Evolutionary conservation across 805 yeast genomes (phyloP), one percentile per base, ranked within the genome.

Genomic region (Candida montana): DNA sequence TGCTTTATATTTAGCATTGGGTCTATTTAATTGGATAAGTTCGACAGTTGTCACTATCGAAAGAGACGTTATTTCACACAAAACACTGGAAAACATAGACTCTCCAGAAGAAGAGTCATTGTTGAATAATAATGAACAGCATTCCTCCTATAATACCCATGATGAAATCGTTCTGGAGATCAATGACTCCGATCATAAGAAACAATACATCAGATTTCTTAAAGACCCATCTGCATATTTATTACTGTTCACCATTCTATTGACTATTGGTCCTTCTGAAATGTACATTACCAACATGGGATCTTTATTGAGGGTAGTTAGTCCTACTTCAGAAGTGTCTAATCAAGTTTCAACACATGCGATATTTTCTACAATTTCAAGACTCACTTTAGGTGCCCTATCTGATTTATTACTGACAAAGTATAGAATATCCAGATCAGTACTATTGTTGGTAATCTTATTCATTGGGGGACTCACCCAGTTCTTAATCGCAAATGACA

Each of bases 201-300:
- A 44, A 19, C 42, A 46, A 41, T 50, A 48, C 38, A 33, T 39
- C 20, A 35, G 20, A 4, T 52, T 52, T 33, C 29, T 58, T 10
- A 50, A 61, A 24, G 88, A 83, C 51, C 68, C 68, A 18, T 70
- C 82, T 1, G 75, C 87, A 35, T 81, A 86, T 69, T 45, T 82
- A 2, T 62, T 87, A n/a, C 67, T 84, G 20, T 45, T 72, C 3
- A 73, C 88, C 10, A 70, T 89, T 40, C 67, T 89, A 21, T 62
- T 87, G 35, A 72, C 81, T 27, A 63, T 86, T 21, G 98, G 98
- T 0, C 91, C 96, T 0, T 65, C 86, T 42, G 98, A 90, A 54
- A 78, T 87, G 71, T 88, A 77, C 59, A 77, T 86, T 48, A 84
- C 88, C 41, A 86, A 89, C 56, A 72, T 90, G 72, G 93, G 91